Percentiles rank a stretch among this genome's conserved stretches.
Evolutionary conservation across 2,329 filamentous ascomycete species (phyloP).

Genomic region (Fusarium fracticaudum): DNA sequence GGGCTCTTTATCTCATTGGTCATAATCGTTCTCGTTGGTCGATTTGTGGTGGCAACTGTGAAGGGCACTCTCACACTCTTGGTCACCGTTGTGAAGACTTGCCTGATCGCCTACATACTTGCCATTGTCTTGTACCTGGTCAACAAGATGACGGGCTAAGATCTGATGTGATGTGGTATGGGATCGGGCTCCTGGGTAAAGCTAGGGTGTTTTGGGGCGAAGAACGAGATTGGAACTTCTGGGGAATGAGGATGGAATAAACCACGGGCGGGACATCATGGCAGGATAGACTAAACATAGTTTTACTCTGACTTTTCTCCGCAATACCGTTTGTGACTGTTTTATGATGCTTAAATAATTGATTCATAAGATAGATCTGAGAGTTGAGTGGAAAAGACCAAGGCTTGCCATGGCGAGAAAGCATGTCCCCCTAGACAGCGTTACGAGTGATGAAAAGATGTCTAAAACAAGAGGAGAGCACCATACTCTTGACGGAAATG

Average conservation of each 20-base stretch:
- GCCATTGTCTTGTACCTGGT: background rate
- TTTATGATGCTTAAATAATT: too few species aligned
- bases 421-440: background rate
- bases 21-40: background rate
- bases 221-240: background rate
- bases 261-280: rapidly evolving
- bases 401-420: background rate
- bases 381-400: background rate
- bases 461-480: background rate
- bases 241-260: too few species aligned
- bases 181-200: too few species aligned
- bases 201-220: too few species aligned
- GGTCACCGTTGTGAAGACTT: background rate
- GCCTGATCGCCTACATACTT: background rate
- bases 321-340: too few species aligned
- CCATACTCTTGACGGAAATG: rapidly evolving
- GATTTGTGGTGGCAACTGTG: background rate
- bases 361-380: rapidly evolving
- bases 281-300: rapidly evolving
- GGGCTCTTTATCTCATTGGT: background rate
- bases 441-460: background rate
- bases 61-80: background rate
- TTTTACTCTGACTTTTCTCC: too few species aligned
- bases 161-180: too few species aligned
- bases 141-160: background rate